phyloP scores from a whole-genome alignment of 768 basidiomycete species.

The Pleurotus tuoliensis region DNA sequence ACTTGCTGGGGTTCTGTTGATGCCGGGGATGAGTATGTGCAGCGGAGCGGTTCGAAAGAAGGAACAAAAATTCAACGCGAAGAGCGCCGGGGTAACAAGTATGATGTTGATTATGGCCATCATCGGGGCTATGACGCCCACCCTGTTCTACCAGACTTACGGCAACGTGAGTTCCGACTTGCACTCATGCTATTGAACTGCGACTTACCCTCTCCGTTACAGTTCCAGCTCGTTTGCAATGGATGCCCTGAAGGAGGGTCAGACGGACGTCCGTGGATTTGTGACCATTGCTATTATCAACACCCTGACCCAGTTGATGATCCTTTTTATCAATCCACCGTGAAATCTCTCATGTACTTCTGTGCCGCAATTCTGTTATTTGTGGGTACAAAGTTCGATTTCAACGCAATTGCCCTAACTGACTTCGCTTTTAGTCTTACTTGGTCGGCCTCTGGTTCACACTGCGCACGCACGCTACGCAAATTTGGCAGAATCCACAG shows the following conservation, averaged over 20 bases:
- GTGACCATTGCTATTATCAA: slow-evolving; percentile 90
- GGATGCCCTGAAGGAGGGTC: slow-evolving; percentile 56
- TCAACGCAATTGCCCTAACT: slow-evolving; percentile 5
- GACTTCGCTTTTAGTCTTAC: slow-evolving; percentile 64
- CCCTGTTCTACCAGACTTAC: slow-evolving; percentile 96
- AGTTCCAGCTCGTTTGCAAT: slow-evolving; percentile 87
- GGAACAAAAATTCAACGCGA: slow-evolving; percentile 99
- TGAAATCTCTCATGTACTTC: slow-evolving; percentile 93
- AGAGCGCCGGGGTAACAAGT: slow-evolving; percentile 96
- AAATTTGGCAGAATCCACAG: slow-evolving; percentile 99
- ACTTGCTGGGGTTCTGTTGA: slow-evolving; percentile 90
- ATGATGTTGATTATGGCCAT: slow-evolving; percentile 99
- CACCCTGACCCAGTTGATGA: slow-evolving; percentile 91
- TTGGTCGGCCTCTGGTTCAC: slow-evolving; percentile 98
- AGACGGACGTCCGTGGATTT: slow-evolving; percentile 66
- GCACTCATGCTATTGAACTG: neutral
- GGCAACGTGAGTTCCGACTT: slow-evolving; percentile 72
- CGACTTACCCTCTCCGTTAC: slow-evolving; percentile 14
- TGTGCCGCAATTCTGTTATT: slow-evolving; percentile 89
- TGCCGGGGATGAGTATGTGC: slow-evolving; percentile 97
- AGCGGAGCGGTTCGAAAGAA: slow-evolving; percentile 85
- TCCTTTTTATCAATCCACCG: slow-evolving; percentile 95
- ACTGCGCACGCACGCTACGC: slow-evolving; percentile 92
- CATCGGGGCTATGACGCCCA: slow-evolving; percentile 92
- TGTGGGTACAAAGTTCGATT: slow-evolving; percentile 45